phyloP scores from a whole-genome alignment of 2,329 filamentous ascomycete genomes.

The Fusarium pseudograminearum region DNA sequence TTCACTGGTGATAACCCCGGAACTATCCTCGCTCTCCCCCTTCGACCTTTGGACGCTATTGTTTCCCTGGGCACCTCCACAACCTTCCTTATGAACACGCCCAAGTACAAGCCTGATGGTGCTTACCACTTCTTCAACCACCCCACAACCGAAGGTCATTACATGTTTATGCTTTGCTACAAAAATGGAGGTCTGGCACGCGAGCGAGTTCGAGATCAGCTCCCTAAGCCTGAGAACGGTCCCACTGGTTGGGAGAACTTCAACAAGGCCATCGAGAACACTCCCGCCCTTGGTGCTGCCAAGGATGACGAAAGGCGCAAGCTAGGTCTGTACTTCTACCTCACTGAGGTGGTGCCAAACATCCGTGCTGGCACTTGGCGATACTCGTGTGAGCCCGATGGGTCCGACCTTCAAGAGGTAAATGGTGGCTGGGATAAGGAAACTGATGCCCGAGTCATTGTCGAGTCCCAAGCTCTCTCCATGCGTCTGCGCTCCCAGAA shows the following conservation, averaged over 20 bases:
- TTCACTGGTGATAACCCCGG: constrained; percentile 97
- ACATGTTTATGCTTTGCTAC: constrained; percentile 99
- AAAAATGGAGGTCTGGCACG: constrained; percentile 96
- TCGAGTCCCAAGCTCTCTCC: constrained; percentile 95
- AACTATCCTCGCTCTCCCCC: constrained; percentile 90
- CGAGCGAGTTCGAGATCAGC: constrained; percentile 85
- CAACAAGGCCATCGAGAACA: constrained; percentile 77
- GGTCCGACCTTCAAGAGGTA: constrained; percentile 60
- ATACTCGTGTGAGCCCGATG: constrained; percentile 72
- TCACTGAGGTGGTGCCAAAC: constrained; percentile 96
- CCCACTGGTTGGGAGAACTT: constrained; percentile 80
- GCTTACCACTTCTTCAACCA: constrained; percentile 99
- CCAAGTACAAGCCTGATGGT: constrained; percentile 88
- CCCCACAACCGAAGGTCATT: constrained; percentile 87
- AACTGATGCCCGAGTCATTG: constrained; percentile 85
- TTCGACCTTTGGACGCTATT: constrained; percentile 90
- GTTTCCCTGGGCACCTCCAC: constrained; percentile 95
- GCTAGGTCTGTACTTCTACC: constrained; percentile 92
- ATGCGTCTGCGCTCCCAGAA: constrained; percentile 86
- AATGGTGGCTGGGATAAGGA: constrained; percentile 60
- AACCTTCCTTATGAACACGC: constrained; percentile 97
- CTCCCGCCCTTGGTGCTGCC: constrained; percentile 75
- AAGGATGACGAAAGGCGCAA: constrained; percentile 70
- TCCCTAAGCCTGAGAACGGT: constrained; percentile 66
- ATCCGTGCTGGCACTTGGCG: constrained; percentile 88